These are phyloP conservation scores for Clarireedia paspali DNA, from an alignment of 2,329 filamentous ascomycete genomes.

Conservation along the genomic window DNA sequence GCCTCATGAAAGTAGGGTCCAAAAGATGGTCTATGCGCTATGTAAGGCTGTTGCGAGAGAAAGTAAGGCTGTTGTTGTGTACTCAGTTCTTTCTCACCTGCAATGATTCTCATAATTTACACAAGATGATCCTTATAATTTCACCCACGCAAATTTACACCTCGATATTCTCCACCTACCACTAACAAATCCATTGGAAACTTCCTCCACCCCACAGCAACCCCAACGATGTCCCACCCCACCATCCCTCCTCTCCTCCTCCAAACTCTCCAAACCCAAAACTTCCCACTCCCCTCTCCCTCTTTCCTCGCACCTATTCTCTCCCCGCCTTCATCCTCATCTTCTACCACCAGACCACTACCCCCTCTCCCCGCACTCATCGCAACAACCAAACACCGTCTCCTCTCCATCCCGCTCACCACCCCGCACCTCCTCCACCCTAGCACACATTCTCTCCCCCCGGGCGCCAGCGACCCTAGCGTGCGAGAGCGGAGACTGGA, in stretches of 20 bases:
- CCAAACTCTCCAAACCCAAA: not conserved
- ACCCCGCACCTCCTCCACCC: constrained; percentile 44
- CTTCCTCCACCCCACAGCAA: too few species aligned
- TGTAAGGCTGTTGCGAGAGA: too few species aligned
- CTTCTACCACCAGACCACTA: constrained; percentile 13
- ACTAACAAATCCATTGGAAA: not conserved
- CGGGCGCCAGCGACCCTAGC: constrained; percentile 35
- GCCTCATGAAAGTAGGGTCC: too few species aligned
- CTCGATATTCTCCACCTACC: not conserved
- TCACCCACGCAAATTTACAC: not conserved
- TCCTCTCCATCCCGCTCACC: constrained; percentile 73
- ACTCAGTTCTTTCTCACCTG: too few species aligned
- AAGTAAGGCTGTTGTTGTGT: too few species aligned
- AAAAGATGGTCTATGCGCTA: too few species aligned
- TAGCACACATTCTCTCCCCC: constrained; percentile 45
- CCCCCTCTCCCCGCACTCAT: constrained; percentile 41
- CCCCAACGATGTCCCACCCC: not conserved
- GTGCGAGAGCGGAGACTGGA: constrained; percentile 49
- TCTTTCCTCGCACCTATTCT: not conserved
- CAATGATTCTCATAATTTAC: too few species aligned
- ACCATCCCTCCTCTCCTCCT: not conserved
- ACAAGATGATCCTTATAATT: too few species aligned
- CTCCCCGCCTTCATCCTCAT: not conserved
- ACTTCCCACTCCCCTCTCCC: not conserved
- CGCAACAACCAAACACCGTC: constrained; percentile 72